These are phyloP conservation scores for Fusarium marasasianum DNA, from an alignment of 2,329 filamentous ascomycete species.

Conservation along the genomic window DNA sequence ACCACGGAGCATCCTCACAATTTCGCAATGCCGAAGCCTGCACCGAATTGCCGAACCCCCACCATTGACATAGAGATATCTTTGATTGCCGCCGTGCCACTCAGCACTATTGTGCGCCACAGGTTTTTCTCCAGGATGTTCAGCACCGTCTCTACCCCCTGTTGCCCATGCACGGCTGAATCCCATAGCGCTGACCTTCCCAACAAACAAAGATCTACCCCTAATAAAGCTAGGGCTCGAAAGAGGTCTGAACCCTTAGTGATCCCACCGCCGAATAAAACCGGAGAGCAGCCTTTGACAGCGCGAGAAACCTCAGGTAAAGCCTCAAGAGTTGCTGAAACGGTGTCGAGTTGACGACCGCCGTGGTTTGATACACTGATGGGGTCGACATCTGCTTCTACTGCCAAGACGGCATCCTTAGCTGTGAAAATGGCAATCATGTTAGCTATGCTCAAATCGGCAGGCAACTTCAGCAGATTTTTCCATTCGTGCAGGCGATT, in stretches of 20 bases:
- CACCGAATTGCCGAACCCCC: no score
- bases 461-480: not conserved
- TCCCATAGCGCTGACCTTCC: not conserved
- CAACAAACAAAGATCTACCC: not conserved
- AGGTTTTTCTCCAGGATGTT: not conserved
- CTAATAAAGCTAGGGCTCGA: not conserved
- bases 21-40: not conserved
- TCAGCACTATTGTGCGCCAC: not conserved
- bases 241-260: not conserved
- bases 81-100: not conserved
- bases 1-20: not conserved
- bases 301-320: not conserved
- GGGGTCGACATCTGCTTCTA: not conserved
- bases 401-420: not conserved
- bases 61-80: not conserved
- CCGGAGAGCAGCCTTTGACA: fast-evolving
- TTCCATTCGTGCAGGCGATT: not conserved
- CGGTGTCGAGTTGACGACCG: not conserved
- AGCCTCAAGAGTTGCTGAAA: not conserved
- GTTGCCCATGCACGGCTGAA: not conserved
- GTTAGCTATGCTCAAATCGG: not conserved
- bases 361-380: not conserved
- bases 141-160: not conserved
- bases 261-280: not conserved
- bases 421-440: not conserved